Evolutionary conservation across 495 filamentous ascomycete species (phyloP), one percentile per base, ranked within the genome.

Genomic region (Hapsidospora chrysogenum): DNA sequence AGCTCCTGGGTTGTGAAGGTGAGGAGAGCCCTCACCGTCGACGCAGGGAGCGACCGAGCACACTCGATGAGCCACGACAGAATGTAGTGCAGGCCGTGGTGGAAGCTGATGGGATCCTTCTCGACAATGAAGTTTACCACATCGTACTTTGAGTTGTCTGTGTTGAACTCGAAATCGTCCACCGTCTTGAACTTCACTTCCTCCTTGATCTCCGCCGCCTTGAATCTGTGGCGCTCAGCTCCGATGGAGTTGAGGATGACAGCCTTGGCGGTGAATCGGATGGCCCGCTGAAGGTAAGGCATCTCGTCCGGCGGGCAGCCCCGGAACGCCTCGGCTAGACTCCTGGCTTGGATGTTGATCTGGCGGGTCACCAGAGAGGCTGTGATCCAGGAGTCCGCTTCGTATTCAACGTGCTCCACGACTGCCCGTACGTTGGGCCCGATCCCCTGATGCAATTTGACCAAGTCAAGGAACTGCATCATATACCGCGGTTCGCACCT

Each of bases 301-400:
- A 63, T 65, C 31, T 75, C 68, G 29, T 79, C 67, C 22, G 71
- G 70, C 19, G 64, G 63, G 23, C 61, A 55, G 48, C 75, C 68
- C 17, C 66, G 70, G 66, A 92, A 99, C 1, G 92, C 72, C 42
- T 87, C 84, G 1, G 85, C 71, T 48, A 94, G 80, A 45, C 85
- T 81, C 36, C 85, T 70, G 46, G 85, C 92, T 9, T 96, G 68
- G 35, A 76, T 76, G 48, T 94, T 96, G 52, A 99, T 82, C 52
- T 99, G 87, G 32, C 85, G 70, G 34, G 87, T 95, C 33, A 96
- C 79, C 27, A 99, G 70, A 6, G 84, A 87, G 1, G 92, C 89
- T 43, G 78, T 89, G 31, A 99, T 95, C 89, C 89, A 99, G 19
- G 84, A 79, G 48, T 99, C 89, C 4, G 85, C 89, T 54, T 99